Base-by-base conservation (phyloP, 768 basidiomycete species). In the Lepiota subincarnata region DNA sequence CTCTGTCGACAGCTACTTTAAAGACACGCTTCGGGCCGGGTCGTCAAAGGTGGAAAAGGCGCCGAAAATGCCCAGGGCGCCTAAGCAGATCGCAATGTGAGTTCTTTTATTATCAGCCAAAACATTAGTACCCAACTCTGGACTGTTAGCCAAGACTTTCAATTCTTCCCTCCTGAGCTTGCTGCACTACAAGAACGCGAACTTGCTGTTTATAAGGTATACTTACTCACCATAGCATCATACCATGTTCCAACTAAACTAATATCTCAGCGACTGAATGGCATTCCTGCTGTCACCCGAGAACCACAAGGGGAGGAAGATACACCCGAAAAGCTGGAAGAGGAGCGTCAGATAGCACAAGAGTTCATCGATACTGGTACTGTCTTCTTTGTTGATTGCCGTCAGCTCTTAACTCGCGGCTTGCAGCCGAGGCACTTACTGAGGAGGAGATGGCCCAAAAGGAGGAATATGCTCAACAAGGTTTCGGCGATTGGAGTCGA, bases 1-100 rank as follows among this genome's bases (percentile, higher is more conserved):
- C 68, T 94, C 92, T 0, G 89, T 98, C 34, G 94, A 98, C 63
- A 86, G 81, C 46, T 99, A 99, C 69, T 97, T 95, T 80, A 90
- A 94, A 68, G 92, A 95, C 64, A 86, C 89, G 0, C 75, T 98
- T 62, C 85, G 90, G 12, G 83, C 82, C 7, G 88, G 89, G 0
- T 82, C 87, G 0, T 83, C 84, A 16, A 92, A 93, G 68, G 61
- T 71, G 0, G 87, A 90, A 55, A 96, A 94, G 66, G 84, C 80
- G 10, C 86, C 89, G 2, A 93, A 92, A 63, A 66, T 91, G 18
- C 86, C 92, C 2, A 78, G 90, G 14, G 88, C 91, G 3, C 94
- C 93, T 4, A 95, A 95, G 66, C 92, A 94, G 68, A 80, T 93
- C 52, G 73, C 80, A 7, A 82, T 92, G 92, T 92, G 50, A 55